Conservation (phyloP, 805 yeast species). For the Kuraishia ogatae region DNA sequence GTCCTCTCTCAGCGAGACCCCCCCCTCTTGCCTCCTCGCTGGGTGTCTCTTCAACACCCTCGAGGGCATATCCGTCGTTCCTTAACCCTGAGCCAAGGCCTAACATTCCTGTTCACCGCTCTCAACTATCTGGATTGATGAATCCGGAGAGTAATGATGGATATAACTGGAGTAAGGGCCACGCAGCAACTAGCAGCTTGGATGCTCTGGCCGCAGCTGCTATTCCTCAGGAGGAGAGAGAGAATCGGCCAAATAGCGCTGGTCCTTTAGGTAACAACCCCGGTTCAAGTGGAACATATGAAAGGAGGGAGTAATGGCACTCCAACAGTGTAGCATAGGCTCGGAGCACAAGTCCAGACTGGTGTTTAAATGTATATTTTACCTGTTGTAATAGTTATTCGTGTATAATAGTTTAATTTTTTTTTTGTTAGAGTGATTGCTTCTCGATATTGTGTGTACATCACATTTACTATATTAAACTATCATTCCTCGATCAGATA, state of each 20-base stretch:
- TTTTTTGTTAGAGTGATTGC: too few species aligned
- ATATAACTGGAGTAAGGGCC: not conserved
- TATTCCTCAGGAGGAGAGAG: not conserved
- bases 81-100: slow-evolving; percentile 32
- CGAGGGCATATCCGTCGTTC: slow-evolving; percentile 14
- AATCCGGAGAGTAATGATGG: not conserved
- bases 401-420: too few species aligned
- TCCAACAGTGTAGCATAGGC: too few species aligned
- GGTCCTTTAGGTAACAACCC: not conserved
- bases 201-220: slow-evolving; percentile 17
- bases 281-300: not conserved
- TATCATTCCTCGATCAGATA: too few species aligned
- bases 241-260: not conserved
- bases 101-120: not conserved
- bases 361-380: too few species aligned
- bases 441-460: too few species aligned
- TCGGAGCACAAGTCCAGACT: too few species aligned
- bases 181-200: slow-evolving; percentile 1
- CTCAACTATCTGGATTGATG: not conserved
- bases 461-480: too few species aligned
- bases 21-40: not conserved
- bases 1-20: not conserved
- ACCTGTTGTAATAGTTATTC: too few species aligned
- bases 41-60: not conserved
- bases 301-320: not conserved